Evolutionary conservation across 2,329 filamentous ascomycete species (phyloP).

Genomic region (Botrytis deweyae): DNA sequence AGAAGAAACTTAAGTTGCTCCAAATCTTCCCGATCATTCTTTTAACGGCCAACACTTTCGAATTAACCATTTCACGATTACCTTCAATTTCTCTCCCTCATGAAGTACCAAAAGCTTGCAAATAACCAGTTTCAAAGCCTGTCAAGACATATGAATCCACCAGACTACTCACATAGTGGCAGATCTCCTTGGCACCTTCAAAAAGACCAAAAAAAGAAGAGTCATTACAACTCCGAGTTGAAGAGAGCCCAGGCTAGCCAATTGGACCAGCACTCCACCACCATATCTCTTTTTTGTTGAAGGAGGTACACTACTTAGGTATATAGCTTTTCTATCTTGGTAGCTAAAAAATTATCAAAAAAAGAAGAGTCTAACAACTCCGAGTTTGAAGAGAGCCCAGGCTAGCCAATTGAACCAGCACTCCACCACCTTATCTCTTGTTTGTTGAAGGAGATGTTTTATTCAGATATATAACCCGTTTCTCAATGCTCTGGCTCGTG

Average conservation of each 20-base stretch:
- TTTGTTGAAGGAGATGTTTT: not conserved
- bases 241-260: not conserved
- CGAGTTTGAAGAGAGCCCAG: not conserved
- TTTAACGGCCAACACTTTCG: not conserved
- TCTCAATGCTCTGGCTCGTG: not conserved
- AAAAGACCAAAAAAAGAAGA: not conserved
- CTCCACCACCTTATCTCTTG: not conserved
- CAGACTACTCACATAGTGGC: not conserved
- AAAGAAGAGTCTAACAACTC: not conserved
- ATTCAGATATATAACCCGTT: not conserved
- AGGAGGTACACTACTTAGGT: fast-evolving
- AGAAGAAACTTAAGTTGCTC: no score
- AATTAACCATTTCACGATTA: not conserved
- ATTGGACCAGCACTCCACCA: not conserved
- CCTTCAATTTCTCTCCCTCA: not conserved
- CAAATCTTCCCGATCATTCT: not conserved
- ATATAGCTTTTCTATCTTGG: no score
- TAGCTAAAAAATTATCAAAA: no score
- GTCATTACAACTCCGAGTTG: no score
- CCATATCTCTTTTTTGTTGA: not conserved
- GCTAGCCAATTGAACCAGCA: not conserved
- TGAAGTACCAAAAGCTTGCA: not conserved
- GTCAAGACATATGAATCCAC: no score
- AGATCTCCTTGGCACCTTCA: not conserved
- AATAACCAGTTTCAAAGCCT: no score